These are phyloP conservation scores for Ceratocystiopsis minuta DNA, from an alignment of 2,329 filamentous ascomycete genomes.

Conservation along the genomic window DNA sequence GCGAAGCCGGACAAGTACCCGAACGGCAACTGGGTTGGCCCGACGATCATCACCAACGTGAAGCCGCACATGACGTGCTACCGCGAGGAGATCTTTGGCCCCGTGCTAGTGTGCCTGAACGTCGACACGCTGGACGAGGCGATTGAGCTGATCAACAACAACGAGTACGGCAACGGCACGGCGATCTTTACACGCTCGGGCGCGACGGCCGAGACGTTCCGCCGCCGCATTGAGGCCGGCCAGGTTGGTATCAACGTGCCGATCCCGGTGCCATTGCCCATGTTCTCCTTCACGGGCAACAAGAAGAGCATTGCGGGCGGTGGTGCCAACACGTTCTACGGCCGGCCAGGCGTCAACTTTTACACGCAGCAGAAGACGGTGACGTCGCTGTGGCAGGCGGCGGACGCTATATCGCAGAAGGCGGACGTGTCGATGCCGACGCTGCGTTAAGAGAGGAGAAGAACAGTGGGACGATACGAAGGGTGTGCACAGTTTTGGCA, in stretches of 20 bases:
- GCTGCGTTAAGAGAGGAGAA: conserved; percentile 4
- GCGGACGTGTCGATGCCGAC: conserved; percentile 77
- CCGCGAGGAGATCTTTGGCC: conserved; percentile 70
- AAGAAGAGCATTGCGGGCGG: conserved; percentile 88
- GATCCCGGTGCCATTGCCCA: conserved; percentile 53
- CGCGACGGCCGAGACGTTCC: conserved; percentile 59
- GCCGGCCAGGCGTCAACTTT: conserved; percentile 78
- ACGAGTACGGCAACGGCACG: conserved; percentile 74
- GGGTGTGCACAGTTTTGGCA: too few species aligned
- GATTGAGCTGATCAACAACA: conserved; percentile 64
- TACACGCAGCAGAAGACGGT: conserved; percentile 98
- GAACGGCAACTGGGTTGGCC: conserved; percentile 70
- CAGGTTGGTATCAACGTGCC: conserved; percentile 78
- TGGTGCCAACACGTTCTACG: conserved; percentile 88
- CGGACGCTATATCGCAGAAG: conserved; percentile 72
- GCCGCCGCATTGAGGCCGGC: conserved; percentile 64
- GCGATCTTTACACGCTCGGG: conserved; percentile 72
- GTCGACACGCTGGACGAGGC: conserved; percentile 64
- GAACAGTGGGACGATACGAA: not conserved
- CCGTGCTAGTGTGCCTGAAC: conserved; percentile 66
- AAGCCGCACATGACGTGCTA: conserved; percentile 72
- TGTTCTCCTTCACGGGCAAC: conserved; percentile 58
- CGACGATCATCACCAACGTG: conserved; percentile 68
- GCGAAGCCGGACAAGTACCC: conserved; percentile 62
- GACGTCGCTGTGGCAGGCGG: conserved; percentile 72